Base-by-base conservation (phyloP, 2,329 filamentous ascomycete genomes). In the Ascocoryne sarcoides region DNA sequence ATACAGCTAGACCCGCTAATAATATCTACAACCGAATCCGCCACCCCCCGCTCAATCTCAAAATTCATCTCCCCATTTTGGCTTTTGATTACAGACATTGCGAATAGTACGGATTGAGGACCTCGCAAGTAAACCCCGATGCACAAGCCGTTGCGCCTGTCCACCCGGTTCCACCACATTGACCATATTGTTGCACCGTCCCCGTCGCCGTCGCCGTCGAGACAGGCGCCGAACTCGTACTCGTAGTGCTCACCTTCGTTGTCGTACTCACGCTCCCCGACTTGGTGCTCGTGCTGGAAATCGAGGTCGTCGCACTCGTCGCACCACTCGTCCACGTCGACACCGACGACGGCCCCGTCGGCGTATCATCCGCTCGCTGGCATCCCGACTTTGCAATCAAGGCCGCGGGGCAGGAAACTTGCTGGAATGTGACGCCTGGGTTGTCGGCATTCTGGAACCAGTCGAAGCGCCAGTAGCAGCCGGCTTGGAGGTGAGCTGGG, bases 401-500 rank as follows among this genome's bases (percentile, higher is more conserved):
- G 12, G 57, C 65, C 16, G 64, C 55, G 0, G 69, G 70, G 50
- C 70, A 74, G 16, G 60, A 54, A 10, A 74, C 68, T 47, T 67
- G 61, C 50, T 64, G 59, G 55, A 66, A 73, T 19, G 53, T 60
- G 26, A 72, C 60, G 4, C 40, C 51, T 4, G 68, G 68, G 51
- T 73, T 72, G 45, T 71, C 65, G 18, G 68, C 64, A 44, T 62
- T 62, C 35, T 63, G 50, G 54, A 73, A 72, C 69, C 69, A 75
- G 51, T 70, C 67, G 46, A 70, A 74, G 38, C 70, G 67, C 64
- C 68, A 75, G 48, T 66, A 59, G 51, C 70, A 74, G 9, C 70
- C 71, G 5, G 54, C 51, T 50, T 66, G 60, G 2, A 74, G 56
- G 3, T 51, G 50, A 2, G 51, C 49, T 4, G 70, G 70, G 55